A percentile compares a stretch with the other conserved stretches of the same genome.
phyloP scores from a whole-genome alignment of 2,329 filamentous ascomycete species.

The Diaporthe nobilis region DNA sequence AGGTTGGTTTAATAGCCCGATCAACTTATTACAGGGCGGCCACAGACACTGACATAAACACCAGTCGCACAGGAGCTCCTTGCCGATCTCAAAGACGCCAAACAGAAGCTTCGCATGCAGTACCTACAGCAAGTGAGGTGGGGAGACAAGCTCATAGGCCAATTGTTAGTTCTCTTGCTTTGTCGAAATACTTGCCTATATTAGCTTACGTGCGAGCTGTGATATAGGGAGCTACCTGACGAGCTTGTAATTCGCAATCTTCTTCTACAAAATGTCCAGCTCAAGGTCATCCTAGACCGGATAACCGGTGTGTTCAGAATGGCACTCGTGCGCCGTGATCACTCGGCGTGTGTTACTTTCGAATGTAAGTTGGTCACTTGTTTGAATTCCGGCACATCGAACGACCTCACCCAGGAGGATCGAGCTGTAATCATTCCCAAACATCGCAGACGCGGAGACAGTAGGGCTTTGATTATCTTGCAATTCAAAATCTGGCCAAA shows the following conservation, averaged over 20 bases:
- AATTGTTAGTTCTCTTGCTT: not conserved
- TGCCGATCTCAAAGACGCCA: constrained; percentile 1
- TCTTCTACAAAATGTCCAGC: not conserved
- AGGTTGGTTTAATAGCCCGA: not conserved
- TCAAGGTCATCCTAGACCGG: constrained; percentile 7
- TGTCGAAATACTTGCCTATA: not conserved
- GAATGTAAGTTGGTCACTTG: not conserved
- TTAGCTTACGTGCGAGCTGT: not conserved
- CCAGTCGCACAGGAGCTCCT: not conserved
- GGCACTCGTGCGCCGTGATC: constrained; percentile 2
- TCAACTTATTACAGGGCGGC: not conserved
- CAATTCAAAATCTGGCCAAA: no score
- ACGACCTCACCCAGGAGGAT: not conserved
- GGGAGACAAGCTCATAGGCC: not conserved
- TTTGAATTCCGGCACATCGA: not conserved
- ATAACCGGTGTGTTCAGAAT: not conserved
- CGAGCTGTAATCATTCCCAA: no score
- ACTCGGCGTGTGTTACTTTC: constrained; percentile 10
- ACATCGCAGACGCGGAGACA: no score
- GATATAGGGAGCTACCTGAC: not conserved
- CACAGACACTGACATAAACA: not conserved
- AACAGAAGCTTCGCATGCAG: constrained; percentile 3
- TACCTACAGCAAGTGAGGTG: constrained; percentile 5
- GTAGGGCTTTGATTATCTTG: no score
- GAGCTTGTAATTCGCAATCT: not conserved